Base-by-base conservation (phyloP, 1,284 basidiomycete species). In the Cryptococcus floricola region DNA sequence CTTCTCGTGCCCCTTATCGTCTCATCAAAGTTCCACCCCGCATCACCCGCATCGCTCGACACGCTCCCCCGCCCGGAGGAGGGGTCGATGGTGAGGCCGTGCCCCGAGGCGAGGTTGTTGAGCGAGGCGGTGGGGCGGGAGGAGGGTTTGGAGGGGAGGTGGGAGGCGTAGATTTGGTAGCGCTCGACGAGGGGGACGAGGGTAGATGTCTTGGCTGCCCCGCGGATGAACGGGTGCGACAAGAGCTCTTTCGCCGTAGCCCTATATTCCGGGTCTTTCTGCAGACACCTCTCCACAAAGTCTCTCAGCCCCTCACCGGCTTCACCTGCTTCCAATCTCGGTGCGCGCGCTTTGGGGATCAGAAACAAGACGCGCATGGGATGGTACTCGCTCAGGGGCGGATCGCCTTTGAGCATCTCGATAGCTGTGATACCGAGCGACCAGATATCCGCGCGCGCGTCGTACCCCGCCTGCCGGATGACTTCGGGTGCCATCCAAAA, bases 401-500 rank as follows among this genome's bases (percentile, higher is more conserved):
- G 93, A 62, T 85, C 86, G n/a, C 94, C 94, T 68, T 89, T 95
- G 52, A 87, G 85, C 86, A 97, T 93, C 76, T 98, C 94, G 68
- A 90, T 96, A 16, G 94, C 84, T 73, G 93, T 89, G 68, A 98
- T 94, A 6, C 94, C 94, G 56, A 98, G 77, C 66, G 90, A 93
- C 94, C 94, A 98, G 50, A 98, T 91, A 69, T 98, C 95, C 5
- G 94, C 95, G 70, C 92, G 91, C 34, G 88, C 87, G 69, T 98
- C 94, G 74, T 98, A 98, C 1, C 94, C 94, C 7, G 93, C 89
- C 77, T 98, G 96, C 31, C 91, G 85, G 68, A 99, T 98, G 8
- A 98, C 92, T 77, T 98, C 95, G 0, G 94, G 94, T 0, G 94
- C 94, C 95, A 98, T 98, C 94, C 94, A 98, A 71, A 95, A 91